phyloP scores from a whole-genome alignment of 2,329 filamentous ascomycete species.

The Gaeumannomyces tritici region DNA sequence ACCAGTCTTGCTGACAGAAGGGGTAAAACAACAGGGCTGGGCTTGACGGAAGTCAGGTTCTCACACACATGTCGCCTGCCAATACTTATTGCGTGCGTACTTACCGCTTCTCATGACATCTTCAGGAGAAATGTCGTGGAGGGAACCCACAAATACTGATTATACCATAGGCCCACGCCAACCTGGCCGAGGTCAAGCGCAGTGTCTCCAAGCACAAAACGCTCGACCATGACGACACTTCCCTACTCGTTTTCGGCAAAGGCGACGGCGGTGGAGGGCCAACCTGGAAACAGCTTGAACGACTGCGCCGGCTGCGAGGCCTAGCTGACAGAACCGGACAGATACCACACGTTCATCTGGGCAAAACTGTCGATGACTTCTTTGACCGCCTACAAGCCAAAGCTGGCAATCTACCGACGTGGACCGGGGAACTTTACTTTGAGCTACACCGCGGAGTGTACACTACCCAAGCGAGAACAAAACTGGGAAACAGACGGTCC shows the following conservation, averaged over 20 bases:
- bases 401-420: slow-evolving; percentile 51
- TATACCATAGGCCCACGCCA: slow-evolving; percentile 34
- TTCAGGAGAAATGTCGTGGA: neutral
- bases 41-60: slow-evolving; percentile 58
- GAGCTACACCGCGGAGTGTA: slow-evolving; percentile 61
- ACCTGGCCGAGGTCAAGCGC: slow-evolving; percentile 55
- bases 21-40: slow-evolving; percentile 28
- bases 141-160: neutral
- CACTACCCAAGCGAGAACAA: slow-evolving; percentile 61
- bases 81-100: slow-evolving; percentile 49
- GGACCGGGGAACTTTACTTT: slow-evolving; percentile 63
- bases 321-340: slow-evolving; percentile 48
- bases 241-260: slow-evolving; percentile 49
- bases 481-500: slow-evolving; percentile 53
- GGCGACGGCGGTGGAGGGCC: slow-evolving; percentile 61
- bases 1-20: too few species aligned
- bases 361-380: slow-evolving; percentile 57
- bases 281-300: slow-evolving; percentile 56
- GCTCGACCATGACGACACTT: slow-evolving; percentile 55
- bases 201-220: slow-evolving; percentile 59
- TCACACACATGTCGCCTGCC: slow-evolving; percentile 59
- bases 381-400: slow-evolving; percentile 53
- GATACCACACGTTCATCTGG: slow-evolving; percentile 53
- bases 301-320: slow-evolving; percentile 55
- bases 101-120: neutral